These are phyloP conservation scores for Apophysomyces elegans DNA, from an alignment of 371 early-diverging fungal genomes.

Conservation along the genomic window DNA sequence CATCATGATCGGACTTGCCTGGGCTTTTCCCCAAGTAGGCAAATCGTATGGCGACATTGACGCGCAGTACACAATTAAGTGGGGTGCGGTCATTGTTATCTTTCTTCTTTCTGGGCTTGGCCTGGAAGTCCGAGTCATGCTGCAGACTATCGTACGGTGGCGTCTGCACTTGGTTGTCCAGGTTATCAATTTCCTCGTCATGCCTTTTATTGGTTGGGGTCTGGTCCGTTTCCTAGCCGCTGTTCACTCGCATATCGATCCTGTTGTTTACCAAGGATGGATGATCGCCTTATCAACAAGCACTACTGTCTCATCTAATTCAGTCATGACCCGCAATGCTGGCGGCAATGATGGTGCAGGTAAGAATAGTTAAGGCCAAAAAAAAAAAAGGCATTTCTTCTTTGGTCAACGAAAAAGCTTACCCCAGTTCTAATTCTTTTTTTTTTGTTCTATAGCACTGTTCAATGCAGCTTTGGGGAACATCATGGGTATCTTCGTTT, in stretches of 20 bases:
- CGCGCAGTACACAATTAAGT: conserved; percentile 70
- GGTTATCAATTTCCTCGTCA: conserved; percentile 59
- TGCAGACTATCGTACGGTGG: conserved; percentile 60
- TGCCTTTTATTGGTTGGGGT: conserved; percentile 67
- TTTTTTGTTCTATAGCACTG: conserved; percentile 38
- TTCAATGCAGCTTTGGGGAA: conserved; percentile 77
- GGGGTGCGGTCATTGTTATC: conserved; percentile 70
- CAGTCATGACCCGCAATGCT: conserved; percentile 77
- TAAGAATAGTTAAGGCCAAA: conserved; percentile 8
- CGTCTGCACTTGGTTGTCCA: conserved; percentile 68
- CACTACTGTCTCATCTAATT: conserved; percentile 80
- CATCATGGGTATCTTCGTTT: conserved; percentile 69
- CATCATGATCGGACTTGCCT: conserved; percentile 68
- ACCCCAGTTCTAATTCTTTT: background rate
- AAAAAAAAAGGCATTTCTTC: too few species aligned
- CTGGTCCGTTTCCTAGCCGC: conserved; percentile 54
- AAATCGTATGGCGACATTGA: conserved; percentile 63
- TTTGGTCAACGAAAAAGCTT: background rate
- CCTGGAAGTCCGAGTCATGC: conserved; percentile 65
- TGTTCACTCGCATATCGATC: conserved; percentile 52
- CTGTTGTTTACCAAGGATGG: conserved; percentile 64
- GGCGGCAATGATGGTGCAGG: conserved; percentile 68
- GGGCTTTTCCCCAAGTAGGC: conserved; percentile 67
- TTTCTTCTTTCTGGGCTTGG: conserved; percentile 77
- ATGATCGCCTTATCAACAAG: conserved; percentile 73